Evolutionary conservation across 2,329 filamentous ascomycete genomes (phyloP).

Genomic region (Thielaviopsis cerberus): DNA sequence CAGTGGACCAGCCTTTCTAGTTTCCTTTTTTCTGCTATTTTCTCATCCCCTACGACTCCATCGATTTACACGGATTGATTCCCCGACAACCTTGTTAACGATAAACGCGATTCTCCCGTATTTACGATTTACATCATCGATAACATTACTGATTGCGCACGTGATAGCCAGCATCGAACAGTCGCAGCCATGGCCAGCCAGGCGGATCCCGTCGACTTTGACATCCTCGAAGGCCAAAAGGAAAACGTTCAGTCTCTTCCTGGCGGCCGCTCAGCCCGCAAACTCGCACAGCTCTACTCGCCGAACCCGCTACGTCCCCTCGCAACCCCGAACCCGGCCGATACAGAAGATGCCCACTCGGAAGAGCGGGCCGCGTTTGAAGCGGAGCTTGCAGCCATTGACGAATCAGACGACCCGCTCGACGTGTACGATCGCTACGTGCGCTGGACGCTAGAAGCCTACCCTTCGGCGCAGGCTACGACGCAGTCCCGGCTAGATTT

Average conservation of each 20-base stretch:
- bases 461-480: slow-evolving; percentile 83
- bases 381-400: slow-evolving; percentile 55
- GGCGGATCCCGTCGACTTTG: slow-evolving; percentile 52
- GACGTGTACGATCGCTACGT: slow-evolving; percentile 94
- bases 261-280: slow-evolving; percentile 70
- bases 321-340: slow-evolving; percentile 46
- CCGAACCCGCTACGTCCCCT: slow-evolving; percentile 40
- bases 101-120: neutral
- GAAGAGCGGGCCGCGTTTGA: slow-evolving; percentile 70
- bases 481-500: slow-evolving; percentile 76
- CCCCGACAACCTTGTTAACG: neutral
- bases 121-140: neutral
- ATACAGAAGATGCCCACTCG: slow-evolving; percentile 61
- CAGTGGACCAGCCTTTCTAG: neutral
- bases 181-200: slow-evolving; percentile 26
- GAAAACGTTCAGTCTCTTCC: slow-evolving; percentile 94
- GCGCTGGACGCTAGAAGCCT: slow-evolving; percentile 88
- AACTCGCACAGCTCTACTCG: slow-evolving; percentile 68
- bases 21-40: neutral
- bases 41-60: neutral
- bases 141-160: neutral
- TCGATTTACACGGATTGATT: neutral
- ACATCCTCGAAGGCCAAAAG: slow-evolving; percentile 88
- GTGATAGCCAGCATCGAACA: neutral
- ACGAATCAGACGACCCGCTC: slow-evolving; percentile 83